Conservation (phyloP, 306 rosid genomes). For the Leucaena leucocephala region DNA sequence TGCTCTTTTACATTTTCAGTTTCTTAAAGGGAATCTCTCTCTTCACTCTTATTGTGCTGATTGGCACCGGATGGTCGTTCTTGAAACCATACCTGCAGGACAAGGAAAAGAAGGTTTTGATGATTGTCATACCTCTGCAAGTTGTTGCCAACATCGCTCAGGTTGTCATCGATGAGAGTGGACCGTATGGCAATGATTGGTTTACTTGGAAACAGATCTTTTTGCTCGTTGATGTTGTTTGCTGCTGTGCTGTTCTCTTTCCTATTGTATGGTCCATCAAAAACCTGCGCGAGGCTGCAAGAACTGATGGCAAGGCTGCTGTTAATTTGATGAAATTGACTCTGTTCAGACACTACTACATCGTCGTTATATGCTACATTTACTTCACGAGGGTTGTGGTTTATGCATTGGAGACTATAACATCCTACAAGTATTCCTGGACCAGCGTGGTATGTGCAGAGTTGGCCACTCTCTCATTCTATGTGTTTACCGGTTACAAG, state of each 20-base stretch:
- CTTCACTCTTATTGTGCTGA: constrained; percentile 81
- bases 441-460: constrained; percentile 90
- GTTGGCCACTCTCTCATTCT: constrained; percentile 83
- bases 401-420: constrained; percentile 84
- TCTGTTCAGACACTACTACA: constrained; percentile 84
- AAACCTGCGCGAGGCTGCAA: constrained; percentile 89
- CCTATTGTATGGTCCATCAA: constrained; percentile 98
- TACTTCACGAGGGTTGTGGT: constrained; percentile 96
- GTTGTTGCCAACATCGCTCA: constrained; percentile 90
- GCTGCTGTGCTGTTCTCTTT: constrained; percentile 92
- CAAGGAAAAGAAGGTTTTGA: constrained; percentile 93
- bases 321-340: constrained; percentile 95
- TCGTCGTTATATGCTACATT: constrained; percentile 91
- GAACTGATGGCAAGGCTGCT: constrained; percentile 94
- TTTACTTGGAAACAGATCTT: constrained; percentile 88
- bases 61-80: constrained; percentile 97
- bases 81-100: constrained; percentile 86
- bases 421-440: constrained; percentile 92
- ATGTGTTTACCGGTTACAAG: constrained; percentile 80
- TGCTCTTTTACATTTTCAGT: constrained; percentile 82
- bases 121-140: constrained; percentile 91
- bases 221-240: constrained; percentile 84
- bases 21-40: constrained; percentile 83
- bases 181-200: constrained; percentile 85
- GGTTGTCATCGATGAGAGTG: constrained; percentile 81